Percentiles rank a stretch among this genome's conserved stretches.
These are phyloP conservation scores for Jimgerdemannia flammicorona DNA, from an alignment of 192 early-diverging fungal species.

Conservation along the genomic window DNA sequence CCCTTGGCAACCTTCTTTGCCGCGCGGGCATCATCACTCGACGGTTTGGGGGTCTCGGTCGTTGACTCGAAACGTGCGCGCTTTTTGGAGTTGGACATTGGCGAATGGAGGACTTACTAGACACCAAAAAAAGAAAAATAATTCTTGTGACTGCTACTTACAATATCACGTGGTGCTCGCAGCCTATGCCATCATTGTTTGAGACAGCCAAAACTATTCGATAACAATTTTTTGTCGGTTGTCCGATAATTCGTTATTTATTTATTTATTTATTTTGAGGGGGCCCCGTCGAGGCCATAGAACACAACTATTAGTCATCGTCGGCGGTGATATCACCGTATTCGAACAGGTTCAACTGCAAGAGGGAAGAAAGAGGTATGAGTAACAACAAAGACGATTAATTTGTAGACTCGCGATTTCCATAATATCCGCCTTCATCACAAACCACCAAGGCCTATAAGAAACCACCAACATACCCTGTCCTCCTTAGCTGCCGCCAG, in stretches of 20 bases:
- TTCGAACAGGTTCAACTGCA: constrained; percentile 51
- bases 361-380: neutral
- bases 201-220: no score
- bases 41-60: neutral
- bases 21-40: neutral
- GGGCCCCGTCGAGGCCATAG: no score
- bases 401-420: neutral
- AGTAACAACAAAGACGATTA: neutral
- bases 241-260: no score
- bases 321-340: constrained; percentile 54
- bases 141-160: no score
- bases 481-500: constrained; percentile 64
- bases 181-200: no score
- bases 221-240: no score
- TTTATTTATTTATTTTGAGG: no score
- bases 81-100: neutral
- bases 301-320: constrained; percentile 21
- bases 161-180: no score
- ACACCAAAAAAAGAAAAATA: no score
- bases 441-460: neutral
- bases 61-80: neutral
- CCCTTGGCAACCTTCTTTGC: neutral
- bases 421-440: no score
- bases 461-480: constrained; percentile 41
- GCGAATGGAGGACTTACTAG: no score